Conservation (phyloP, 768 basidiomycete species). For the Termitomyces sp. region DNA sequence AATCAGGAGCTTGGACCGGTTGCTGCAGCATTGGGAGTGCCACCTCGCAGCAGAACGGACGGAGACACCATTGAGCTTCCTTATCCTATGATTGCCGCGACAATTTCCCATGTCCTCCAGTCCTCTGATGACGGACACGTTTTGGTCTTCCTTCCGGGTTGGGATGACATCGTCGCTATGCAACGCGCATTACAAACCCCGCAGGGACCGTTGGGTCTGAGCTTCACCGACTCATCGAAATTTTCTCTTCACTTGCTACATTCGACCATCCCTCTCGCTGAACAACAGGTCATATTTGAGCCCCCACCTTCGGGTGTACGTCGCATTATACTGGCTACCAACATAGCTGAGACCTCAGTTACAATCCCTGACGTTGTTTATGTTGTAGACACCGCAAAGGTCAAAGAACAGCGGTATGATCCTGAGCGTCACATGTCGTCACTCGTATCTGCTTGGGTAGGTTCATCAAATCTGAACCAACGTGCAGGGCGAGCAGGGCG, state of each 20-base stretch:
- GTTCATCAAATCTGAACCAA: slow-evolving; percentile 85
- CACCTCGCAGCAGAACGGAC: slow-evolving; percentile 11
- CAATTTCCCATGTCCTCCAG: slow-evolving; percentile 71
- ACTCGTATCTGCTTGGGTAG: slow-evolving; percentile 88
- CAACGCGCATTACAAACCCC: slow-evolving; percentile 57
- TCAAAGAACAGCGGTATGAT: slow-evolving; percentile 89
- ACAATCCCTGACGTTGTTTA: slow-evolving; percentile 95
- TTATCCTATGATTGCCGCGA: slow-evolving; percentile 72
- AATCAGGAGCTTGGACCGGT: slow-evolving; percentile 53
- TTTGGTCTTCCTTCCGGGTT: slow-evolving; percentile 88
- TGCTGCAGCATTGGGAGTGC: slow-evolving; percentile 23
- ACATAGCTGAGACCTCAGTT: slow-evolving; percentile 93
- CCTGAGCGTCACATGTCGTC: slow-evolving; percentile 86
- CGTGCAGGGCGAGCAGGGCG: slow-evolving; percentile 90
- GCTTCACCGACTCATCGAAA: slow-evolving; percentile 53
- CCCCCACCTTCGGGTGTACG: slow-evolving; percentile 74
- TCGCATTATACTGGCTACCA: slow-evolving; percentile 88
- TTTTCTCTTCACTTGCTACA: slow-evolving; percentile 80
- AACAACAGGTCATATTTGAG: slow-evolving; percentile 88
- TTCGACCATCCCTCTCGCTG: slow-evolving; percentile 81
- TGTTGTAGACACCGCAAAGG: slow-evolving; percentile 84
- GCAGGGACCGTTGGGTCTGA: slow-evolving; percentile 44
- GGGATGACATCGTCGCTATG: slow-evolving; percentile 82
- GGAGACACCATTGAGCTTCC: slow-evolving; percentile 72
- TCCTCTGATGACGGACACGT: slow-evolving; percentile 79